Evolutionary conservation across 2,329 filamentous ascomycete species (phyloP).

Genomic region (Cordyceps farinosa): DNA sequence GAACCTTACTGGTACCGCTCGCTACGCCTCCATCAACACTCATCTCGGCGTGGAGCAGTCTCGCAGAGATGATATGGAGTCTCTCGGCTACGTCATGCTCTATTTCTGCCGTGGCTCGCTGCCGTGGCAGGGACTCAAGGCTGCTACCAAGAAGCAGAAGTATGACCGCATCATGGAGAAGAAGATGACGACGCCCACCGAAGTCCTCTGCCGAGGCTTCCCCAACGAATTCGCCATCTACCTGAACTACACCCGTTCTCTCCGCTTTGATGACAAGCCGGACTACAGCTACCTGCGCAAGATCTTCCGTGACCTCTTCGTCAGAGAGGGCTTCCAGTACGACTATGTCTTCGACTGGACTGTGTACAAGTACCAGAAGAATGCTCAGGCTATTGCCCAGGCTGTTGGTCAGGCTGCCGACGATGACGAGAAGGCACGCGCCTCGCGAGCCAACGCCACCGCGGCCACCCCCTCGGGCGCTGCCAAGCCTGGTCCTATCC

Average conservation of each 20-base stretch:
- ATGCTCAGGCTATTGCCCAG: conserved; percentile 89
- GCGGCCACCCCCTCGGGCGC: conserved; percentile 61
- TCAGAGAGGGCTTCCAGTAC: conserved; percentile 98
- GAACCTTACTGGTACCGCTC: conserved; percentile 97
- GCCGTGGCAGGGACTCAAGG: conserved; percentile 97
- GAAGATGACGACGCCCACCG: conserved; percentile 99
- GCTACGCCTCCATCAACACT: conserved; percentile 98
- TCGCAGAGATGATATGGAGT: conserved; percentile 99
- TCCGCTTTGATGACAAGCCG: conserved; percentile 99
- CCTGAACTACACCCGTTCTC: conserved; percentile 96
- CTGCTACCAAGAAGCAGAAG: conserved; percentile 99
- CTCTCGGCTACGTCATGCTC: conserved; percentile 97
- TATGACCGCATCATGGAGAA: conserved; percentile 99
- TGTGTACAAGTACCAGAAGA: conserved; percentile 99
- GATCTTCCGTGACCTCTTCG: conserved; percentile 99
- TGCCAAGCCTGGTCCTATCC: conserved; percentile 69
- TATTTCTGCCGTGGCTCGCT: conserved; percentile 99
- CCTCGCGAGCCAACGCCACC: conserved; percentile 62
- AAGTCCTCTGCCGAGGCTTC: conserved; percentile 97
- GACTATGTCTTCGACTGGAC: conserved; percentile 99
- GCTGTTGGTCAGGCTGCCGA: conserved; percentile 64
- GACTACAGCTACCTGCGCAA: conserved; percentile 99
- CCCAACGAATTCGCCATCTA: conserved; percentile 99
- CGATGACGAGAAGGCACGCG: conserved; percentile 72
- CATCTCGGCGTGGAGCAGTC: conserved; percentile 98